phyloP scores from a whole-genome alignment of 768 basidiomycete genomes.

The Glaciozyma antarctica region DNA sequence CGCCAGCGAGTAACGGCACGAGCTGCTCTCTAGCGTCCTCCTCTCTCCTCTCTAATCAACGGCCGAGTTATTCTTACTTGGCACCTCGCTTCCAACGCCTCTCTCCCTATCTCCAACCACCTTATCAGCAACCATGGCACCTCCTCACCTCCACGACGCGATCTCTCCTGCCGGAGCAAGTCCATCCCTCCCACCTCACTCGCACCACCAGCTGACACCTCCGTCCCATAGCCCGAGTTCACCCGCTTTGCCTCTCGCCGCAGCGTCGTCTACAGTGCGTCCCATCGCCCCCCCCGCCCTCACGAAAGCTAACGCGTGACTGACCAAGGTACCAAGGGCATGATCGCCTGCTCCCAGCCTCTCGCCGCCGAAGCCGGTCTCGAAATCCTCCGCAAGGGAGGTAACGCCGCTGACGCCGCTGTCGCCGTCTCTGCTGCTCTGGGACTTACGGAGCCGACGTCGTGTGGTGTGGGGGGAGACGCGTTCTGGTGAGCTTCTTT shows the following conservation, averaged over 20 bases:
- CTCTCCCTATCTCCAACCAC: neutral
- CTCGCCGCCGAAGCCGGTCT: conserved; percentile 83
- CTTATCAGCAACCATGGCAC: neutral
- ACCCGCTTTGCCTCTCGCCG: conserved; percentile 71
- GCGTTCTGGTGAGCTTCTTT: conserved; percentile 21
- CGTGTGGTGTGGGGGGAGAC: conserved; percentile 64
- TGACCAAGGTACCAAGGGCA: conserved; percentile 53
- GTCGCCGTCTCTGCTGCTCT: conserved; percentile 75
- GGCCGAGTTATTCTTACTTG: neutral
- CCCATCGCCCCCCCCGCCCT: accelerated
- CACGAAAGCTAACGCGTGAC: too few species aligned
- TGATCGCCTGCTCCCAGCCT: conserved; percentile 83
- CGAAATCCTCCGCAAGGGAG: conserved; percentile 81
- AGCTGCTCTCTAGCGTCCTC: neutral
- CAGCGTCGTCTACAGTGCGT: conserved; percentile 64
- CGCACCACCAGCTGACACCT: neutral
- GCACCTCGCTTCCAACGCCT: neutral
- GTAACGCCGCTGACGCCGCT: conserved; percentile 69
- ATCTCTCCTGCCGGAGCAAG: neutral
- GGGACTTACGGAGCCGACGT: conserved; percentile 74
- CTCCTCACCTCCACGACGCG: neutral
- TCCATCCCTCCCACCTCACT: neutral
- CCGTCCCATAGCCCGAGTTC: conserved; percentile 39
- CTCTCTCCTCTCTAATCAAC: neutral
- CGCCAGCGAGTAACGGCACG: neutral